Base-by-base conservation (phyloP, 139 green algal genomes). In the Chlorella sorokiniana region DNA sequence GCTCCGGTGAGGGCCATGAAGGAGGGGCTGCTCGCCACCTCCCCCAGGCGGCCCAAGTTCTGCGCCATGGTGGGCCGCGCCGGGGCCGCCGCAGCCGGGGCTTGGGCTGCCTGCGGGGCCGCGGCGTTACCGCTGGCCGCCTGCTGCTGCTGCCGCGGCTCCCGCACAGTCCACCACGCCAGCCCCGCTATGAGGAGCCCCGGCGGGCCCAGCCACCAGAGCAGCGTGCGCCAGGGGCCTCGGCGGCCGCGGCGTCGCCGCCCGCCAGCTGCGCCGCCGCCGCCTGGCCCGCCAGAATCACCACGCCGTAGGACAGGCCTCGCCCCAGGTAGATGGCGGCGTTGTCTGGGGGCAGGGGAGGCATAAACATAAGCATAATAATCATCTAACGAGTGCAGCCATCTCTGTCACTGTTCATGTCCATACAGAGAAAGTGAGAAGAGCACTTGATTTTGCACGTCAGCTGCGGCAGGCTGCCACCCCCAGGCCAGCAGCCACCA, bases 291-390 rank as follows among this genome's bases (percentile, higher is more conserved):
- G 91, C 88, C 11, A 90, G 44, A 14, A 93, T 83, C 41, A 96
- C 77, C 3, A 88, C 83, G 18, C 79, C 89, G 81, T 96, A 97
- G 6, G 88, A 92, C 29, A 96, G 83, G 2, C 93, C 94, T 0
- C 94, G 89, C 1, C 94, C 94, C 8, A 93, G 73, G 78, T 98
- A 97, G 81, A 98, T 94, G 41, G 94, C 90, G 67, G 83, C 91
- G 85, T 97, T 7, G 9, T 23, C 6, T 5, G 52, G 7, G 29
- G 10, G 52, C 52, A 62, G 52, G n/a, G n/a, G n/a, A n/a, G n/a
- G n/a, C n/a, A n/a, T n/a, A n/a, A n/a, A n/a, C n/a, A n/a, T n/a
- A n/a, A n/a, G n/a, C n/a, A n/a, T n/a, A n/a, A n/a, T n/a, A n/a
- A n/a, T n/a, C n/a, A n/a, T n/a, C n/a, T n/a, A n/a, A n/a, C n/a